Evolutionary conservation across 2,329 filamentous ascomycete species (phyloP), one percentile per base, ranked within the genome.

Genomic region (Verticillium longisporum): DNA sequence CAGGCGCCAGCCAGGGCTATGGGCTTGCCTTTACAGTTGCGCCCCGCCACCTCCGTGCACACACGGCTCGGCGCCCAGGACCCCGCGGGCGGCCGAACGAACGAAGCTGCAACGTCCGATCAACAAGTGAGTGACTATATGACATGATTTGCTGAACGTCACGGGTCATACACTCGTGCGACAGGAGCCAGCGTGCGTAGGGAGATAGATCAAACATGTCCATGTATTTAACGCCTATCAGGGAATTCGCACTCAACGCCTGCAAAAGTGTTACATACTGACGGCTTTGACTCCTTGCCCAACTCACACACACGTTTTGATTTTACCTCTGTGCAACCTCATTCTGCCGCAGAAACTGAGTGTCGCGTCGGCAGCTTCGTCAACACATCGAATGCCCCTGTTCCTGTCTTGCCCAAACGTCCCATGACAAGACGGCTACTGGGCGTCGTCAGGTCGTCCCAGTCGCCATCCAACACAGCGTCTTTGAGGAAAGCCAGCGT

Each of bases 401-500:
- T 99, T 57, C 95, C 95, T 62, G 96, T 86, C 66, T 85, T 89
- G 57, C 91, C 89, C 63, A 95, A 80, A 70, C 87, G 85, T 15
- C 96, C 95, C 72, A 95, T 88, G 57, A 98, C 93, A 69, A 99
- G 90, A 62, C 94, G 85, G 64, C 91, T 88, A 74, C 90, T 95
- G 0, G 96, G 95, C 63, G 89, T 92, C 62, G 83, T 86, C 63
- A 99, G 79, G 69, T 95, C 90, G 74, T 99, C 95, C 82, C 87
- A 91, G 74, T 98, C 95, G 57, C 91, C 88, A 70, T 96, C 92
- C 61, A 96, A 79, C 32, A 97, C 89, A 1, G 95, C 93, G 71
- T 98, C 95, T 74, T 90, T 93, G 70, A 99, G 81, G 80, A 97
- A 97, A 1, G 90, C 88, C 45, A 98, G 84, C 2, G 95, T 99